Evolutionary conservation across 2,329 filamentous ascomycete genomes (phyloP).

Genomic region (Neofusicoccum laricinum): DNA sequence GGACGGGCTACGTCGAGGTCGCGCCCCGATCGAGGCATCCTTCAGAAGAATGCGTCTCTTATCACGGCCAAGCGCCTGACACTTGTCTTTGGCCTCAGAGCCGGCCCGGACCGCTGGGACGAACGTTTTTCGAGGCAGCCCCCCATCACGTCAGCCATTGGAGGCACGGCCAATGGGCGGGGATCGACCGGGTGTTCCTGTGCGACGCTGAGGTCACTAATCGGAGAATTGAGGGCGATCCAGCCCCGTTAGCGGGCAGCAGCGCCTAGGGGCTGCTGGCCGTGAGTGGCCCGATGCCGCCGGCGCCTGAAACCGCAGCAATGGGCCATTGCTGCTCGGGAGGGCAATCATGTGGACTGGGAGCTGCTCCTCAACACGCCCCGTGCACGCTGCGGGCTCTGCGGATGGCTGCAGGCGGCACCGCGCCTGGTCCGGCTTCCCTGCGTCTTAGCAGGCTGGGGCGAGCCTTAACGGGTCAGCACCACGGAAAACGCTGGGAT

Average conservation of each 20-base stretch:
- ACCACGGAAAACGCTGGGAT: conserved; percentile 16
- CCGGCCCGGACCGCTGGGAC: conserved; percentile 18
- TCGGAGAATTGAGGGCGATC: conserved; percentile 18
- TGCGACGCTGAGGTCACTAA: conserved; percentile 17
- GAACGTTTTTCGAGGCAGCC: conserved; percentile 17
- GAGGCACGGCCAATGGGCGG: conserved; percentile 11
- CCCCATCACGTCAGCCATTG: conserved; percentile 14
- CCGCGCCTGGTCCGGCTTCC: conserved; percentile 10
- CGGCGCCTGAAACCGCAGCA: conserved; percentile 17
- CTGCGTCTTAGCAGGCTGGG: conserved; percentile 13
- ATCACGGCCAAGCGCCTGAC: conserved; percentile 15
- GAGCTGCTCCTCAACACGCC: neutral
- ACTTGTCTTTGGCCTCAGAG: conserved; percentile 17
- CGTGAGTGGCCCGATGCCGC: conserved; percentile 14
- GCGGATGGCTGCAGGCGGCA: conserved; percentile 17
- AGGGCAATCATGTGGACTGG: conserved; percentile 15
- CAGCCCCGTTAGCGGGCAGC: conserved; percentile 5
- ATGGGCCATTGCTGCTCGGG: conserved; percentile 1
- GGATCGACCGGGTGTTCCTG: conserved; percentile 5
- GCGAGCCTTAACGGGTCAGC: conserved; percentile 15
- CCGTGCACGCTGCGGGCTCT: conserved; percentile 12
- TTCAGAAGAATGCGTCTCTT: conserved; percentile 13
- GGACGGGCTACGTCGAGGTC: neutral
- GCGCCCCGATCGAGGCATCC: conserved; percentile 14
- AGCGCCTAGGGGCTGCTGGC: neutral